Base-by-base conservation (phyloP, 176 grass and related monocot genomes). In the Musa schizocarpa region DNA sequence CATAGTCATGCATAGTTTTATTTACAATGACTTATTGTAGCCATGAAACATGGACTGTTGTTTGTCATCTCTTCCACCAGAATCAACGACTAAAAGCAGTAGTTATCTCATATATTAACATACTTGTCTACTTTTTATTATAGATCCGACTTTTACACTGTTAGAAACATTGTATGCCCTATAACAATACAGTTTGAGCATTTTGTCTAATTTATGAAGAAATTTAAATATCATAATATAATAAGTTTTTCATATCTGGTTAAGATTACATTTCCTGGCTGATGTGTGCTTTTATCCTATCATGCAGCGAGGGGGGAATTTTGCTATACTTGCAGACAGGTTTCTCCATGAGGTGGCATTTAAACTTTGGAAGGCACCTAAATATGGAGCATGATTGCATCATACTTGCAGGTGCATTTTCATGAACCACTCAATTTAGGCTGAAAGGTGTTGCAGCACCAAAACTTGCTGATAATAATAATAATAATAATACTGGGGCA, bases 291-390 rank as follows among this genome's bases (percentile, higher is more conserved):
- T 0, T 55, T 58, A 63, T 81, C 50, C 72, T 54, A 80, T 57
- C 34, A 50, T 65, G 79, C 80, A 99, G 88, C 20, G 2, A 13
- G 76, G 86, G 1, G 86, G 82, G 64, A 99, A 94, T 82, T 71
- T 94, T 76, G 73, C 86, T 71, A 93, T 89, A 80, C 88, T 94
- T 72, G 88, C 86, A 0, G 90, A 89, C 59, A 81, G 86, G 10
- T 98, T 98, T 82, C 82, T 98, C n/a, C 88, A 87, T 68, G 95
- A 98, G 54, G 86, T 98, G 80, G 90, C 95, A 48, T 98, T 98
- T 81, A 98, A 98, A 73, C 86, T 87, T 70, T 98, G 90, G 95
- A 98, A 98, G 82, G 88, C 95, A 14, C 95, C 95, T 1, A 98
- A 98, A 79, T 98, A 98, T 87, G 88, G 90, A 81, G 95, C 90